Percentiles rank a stretch among this genome's conserved stretches.
Evolutionary conservation across 257 asterid genomes (phyloP).

Genomic region (Nicotiana noctiflora): DNA sequence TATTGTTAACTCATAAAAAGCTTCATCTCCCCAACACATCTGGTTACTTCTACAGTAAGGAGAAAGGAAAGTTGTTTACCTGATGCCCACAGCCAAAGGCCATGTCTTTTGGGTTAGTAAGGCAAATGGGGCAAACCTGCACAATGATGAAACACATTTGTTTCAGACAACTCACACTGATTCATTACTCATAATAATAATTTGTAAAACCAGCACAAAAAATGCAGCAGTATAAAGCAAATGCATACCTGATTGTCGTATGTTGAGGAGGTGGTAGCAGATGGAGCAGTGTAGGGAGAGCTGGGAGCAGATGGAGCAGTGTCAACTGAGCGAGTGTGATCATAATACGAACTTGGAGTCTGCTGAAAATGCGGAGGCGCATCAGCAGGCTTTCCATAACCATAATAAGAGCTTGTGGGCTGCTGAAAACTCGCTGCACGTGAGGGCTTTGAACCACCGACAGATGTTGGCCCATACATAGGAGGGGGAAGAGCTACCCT

Average conservation of each 20-base stretch:
- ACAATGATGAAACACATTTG: not conserved
- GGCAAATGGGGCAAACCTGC: constrained; percentile 93
- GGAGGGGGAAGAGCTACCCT: constrained; percentile 91
- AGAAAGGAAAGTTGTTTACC: constrained; percentile 33
- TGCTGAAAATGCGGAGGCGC: constrained; percentile 18
- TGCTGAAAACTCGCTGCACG: constrained; percentile 31
- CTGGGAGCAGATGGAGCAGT: constrained; percentile 35
- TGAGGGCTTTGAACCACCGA: constrained; percentile 5
- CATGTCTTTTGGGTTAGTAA: constrained; percentile 79
- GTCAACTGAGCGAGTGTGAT: constrained; percentile 11
- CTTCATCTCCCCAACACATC: not conserved
- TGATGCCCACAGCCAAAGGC: constrained; percentile 99
- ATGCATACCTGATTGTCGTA: constrained; percentile 58
- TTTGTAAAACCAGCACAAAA: not conserved
- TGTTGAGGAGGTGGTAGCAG: constrained; percentile 26
- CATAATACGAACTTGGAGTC: constrained; percentile 27
- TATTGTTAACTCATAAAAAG: not conserved
- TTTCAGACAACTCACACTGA: not conserved
- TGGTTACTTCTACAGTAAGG: not conserved
- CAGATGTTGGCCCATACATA: constrained; percentile 25
- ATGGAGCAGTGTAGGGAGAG: constrained; percentile 14
- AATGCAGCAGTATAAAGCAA: not conserved
- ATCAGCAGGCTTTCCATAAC: constrained; percentile 5
- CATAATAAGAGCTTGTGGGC: constrained; percentile 30
- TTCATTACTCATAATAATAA: not conserved